Evolutionary conservation across 2,329 filamentous ascomycete genomes (phyloP), one percentile per base, ranked within the genome.

Genomic region (Ramularia collo-cygni): DNA sequence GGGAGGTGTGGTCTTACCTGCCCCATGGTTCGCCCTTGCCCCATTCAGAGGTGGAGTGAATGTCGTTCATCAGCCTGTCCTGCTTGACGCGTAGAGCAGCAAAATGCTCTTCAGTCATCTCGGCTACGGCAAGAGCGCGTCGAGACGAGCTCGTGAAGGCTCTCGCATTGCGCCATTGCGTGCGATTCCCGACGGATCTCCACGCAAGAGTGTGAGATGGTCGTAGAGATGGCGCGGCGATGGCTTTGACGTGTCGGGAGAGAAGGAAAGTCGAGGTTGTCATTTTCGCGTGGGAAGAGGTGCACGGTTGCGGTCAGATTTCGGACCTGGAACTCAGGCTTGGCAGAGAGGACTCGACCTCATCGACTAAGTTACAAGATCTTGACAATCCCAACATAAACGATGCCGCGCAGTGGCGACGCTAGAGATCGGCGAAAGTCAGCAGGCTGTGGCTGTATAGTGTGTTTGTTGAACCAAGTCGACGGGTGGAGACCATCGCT

Each of bases 1-100:
- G n/a, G n/a, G 30, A 33, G 17, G 6, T 26, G 26, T 13, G 18
- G 24, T 68, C 76, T 64, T 69, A 80, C 80, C 73, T 68, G 63
- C 81, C 81, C 79, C 80, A 85, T 63, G 70, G 64, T 47, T 81
- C 71, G 0, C 80, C 81, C 31, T 66, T 71, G 0, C 81, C 81
- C 73, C 78, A 85, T 63, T 78, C 69, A 56, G 76, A 82, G 2
- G 78, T 82, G 43, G 76, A 58, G 58, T 85, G 81, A 9, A 85
- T 67, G 43, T 79, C 74, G 17, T 71, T 67, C 66, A 81, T 79
- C 48, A 85, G 57, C 47, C 81, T 70, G 10, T 68, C 64, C 50
- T 74, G 68, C 47, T 81, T 71, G 28, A 81, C 72, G 42, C 72
- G 74, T 37, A 83, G 57, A 18, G 64, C 67, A 28, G 62, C 63